These are phyloP conservation scores for Pleodorina starrii DNA, from an alignment of 139 green algal species.

Conservation along the genomic window DNA sequence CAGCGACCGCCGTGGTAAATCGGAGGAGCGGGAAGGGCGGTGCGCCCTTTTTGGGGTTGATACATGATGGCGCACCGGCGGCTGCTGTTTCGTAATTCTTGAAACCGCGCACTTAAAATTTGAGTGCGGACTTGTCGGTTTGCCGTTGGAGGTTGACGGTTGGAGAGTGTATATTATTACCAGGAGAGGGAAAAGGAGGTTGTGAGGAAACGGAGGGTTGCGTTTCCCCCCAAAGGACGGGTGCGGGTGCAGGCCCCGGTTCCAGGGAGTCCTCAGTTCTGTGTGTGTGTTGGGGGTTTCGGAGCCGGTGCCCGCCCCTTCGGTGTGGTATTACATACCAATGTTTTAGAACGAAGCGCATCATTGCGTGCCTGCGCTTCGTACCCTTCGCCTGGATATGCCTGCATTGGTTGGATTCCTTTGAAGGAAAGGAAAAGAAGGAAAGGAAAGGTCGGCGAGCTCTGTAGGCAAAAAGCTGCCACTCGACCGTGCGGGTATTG, in stretches of 20 bases:
- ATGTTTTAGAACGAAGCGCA: too few species aligned
- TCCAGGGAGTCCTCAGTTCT: too few species aligned
- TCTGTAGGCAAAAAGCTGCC: not conserved
- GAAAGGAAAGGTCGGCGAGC: not conserved
- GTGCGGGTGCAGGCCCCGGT: too few species aligned
- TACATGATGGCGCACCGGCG: not conserved
- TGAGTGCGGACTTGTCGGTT: not conserved
- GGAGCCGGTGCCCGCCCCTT: too few species aligned
- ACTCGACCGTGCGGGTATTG: not conserved
- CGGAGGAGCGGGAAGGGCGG: not conserved
- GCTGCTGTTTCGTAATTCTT: not conserved
- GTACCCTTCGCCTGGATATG: not conserved
- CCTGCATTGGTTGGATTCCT: not conserved
- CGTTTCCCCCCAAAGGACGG: too few species aligned
- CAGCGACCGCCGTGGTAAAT: slow-evolving; percentile 25
- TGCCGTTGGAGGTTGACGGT: not conserved
- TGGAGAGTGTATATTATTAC: not conserved
- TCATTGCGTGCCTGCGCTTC: too few species aligned
- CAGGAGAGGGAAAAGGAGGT: not conserved
- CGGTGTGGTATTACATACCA: too few species aligned
- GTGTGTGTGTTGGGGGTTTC: too few species aligned
- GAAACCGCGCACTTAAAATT: too few species aligned
- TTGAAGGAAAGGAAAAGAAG: not conserved
- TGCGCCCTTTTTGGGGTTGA: not conserved
- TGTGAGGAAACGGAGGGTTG: not conserved